phyloP scores from a whole-genome alignment of 805 yeast species.

The Spathaspora hagerdaliae region DNA sequence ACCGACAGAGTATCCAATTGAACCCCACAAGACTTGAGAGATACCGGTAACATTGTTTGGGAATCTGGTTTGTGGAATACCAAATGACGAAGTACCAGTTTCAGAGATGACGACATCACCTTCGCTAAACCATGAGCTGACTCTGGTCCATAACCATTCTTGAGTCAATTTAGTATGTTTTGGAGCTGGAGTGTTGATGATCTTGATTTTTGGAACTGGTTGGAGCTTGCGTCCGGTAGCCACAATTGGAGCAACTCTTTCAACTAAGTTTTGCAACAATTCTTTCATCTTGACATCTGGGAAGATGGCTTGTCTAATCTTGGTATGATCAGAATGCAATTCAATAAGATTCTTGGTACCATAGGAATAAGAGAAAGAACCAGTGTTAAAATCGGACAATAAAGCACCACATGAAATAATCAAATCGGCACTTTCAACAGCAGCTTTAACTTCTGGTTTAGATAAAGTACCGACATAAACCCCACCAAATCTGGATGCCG shows the following conservation, averaged over 20 bases:
- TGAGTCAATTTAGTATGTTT: constrained; percentile 39
- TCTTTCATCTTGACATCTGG: constrained; percentile 41
- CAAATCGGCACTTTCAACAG: constrained; percentile 35
- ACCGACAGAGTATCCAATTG: constrained; percentile 69
- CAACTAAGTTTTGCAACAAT: constrained; percentile 42
- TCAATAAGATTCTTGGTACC: constrained; percentile 36
- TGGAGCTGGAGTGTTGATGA: constrained; percentile 41
- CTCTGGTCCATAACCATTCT: constrained; percentile 66
- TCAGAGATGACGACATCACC: constrained; percentile 69
- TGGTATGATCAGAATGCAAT: constrained; percentile 40
- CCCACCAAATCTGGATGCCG: constrained; percentile 32
- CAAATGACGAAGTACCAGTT: constrained; percentile 75
- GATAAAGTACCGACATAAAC: constrained; percentile 38
- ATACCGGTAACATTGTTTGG: constrained; percentile 61
- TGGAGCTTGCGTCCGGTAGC: constrained; percentile 44
- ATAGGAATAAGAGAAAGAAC: constrained; percentile 37
- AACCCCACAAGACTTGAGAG: constrained; percentile 75
- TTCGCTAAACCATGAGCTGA: constrained; percentile 57
- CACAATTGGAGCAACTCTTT: constrained; percentile 29
- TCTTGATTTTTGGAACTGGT: constrained; percentile 52
- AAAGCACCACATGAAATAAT: constrained; percentile 35
- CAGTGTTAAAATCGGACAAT: constrained; percentile 39
- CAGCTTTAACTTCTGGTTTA: constrained; percentile 31
- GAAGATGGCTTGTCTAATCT: constrained; percentile 36
- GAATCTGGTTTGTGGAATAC: constrained; percentile 63